Base-by-base conservation (phyloP, 352 stramenopile genomes). In the Phytophthora niederhauseri region DNA sequence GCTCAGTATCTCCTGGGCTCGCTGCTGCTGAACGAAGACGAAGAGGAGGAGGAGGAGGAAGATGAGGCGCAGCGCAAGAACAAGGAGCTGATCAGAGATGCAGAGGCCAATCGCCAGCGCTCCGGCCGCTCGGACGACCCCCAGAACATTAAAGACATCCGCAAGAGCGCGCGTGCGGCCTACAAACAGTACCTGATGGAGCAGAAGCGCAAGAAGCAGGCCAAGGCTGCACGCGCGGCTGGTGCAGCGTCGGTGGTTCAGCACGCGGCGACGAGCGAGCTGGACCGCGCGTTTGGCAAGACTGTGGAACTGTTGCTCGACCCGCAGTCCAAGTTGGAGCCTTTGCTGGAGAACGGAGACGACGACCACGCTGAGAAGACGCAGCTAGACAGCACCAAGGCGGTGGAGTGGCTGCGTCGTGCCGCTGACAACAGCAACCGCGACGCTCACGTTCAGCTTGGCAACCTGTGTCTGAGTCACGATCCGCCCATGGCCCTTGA, bases 391-490 rank as follows among this genome's bases (percentile, higher is more conserved):
- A 82, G 78, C 43, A 90, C 84, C 7, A 86, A 91, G 55, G 85
- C 81, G 2, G 74, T 96, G 19, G 85, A 94, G 63, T 96, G 89
- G 89, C 68, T 96, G 31, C 87, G 89, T 43, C 87, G 84, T 38
- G 89, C 89, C 0, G 89, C 89, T 15, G 86, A 91, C 22, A 90
- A 90, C 60, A 86, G 76, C 58, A 77, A 95, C 63, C 82, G 82
- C 5, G 84, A 94, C 53, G 89, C 89, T n/a, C 81, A 90, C 52
- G 87, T 95, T 49, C 83, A 92, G 57, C 71, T 96, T 0, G 89
- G 89, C 20, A 96, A 96, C 67, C 63, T 96, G 24, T 94, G 85
- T 59, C 59, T 95, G 31, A 86, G 80, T 22, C 85, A 96, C 38
- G 85, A 94, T 46, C 87, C 89, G 14, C 89, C 89, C 24, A 82